Evolutionary conservation across 2,329 filamentous ascomycete species (phyloP).

Genomic region (Xylariaceae sp.): DNA sequence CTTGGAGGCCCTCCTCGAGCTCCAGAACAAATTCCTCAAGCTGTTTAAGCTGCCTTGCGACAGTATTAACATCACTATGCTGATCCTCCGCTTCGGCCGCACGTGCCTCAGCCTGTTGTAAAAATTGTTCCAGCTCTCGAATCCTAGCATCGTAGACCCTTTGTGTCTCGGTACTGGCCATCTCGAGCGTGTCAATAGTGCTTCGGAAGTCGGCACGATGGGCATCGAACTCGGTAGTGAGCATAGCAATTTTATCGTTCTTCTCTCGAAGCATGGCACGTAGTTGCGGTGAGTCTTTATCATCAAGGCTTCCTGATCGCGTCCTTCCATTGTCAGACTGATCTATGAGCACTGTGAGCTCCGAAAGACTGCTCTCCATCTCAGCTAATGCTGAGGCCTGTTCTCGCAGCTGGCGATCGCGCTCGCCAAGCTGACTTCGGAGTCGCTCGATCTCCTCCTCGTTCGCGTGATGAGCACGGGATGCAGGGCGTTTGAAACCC

Average conservation of each 20-base stretch:
- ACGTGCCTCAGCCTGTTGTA: conserved; percentile 29
- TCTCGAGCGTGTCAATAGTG: conserved; percentile 92
- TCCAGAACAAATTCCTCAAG: conserved; percentile 95
- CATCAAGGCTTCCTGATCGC: conserved; percentile 50
- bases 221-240: conserved; percentile 91
- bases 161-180: conserved; percentile 93
- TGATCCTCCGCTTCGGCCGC: conserved; percentile 71
- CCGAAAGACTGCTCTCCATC: conserved; percentile 62
- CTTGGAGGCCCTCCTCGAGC: conserved; percentile 92
- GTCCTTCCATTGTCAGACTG: conserved; percentile 41
- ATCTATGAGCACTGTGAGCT: conserved; percentile 62
- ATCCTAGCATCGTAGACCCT: conserved; percentile 94
- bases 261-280: conserved; percentile 84
- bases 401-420: conserved; percentile 82
- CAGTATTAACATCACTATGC: conserved; percentile 84
- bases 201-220: conserved; percentile 94
- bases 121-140: conserved; percentile 76
- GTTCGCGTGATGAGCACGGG: conserved; percentile 43
- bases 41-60: conserved; percentile 88
- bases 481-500: conserved; percentile 48
- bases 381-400: conserved; percentile 78
- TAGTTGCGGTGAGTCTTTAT: conserved; percentile 71
- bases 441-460: conserved; percentile 73
- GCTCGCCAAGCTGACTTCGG: conserved; percentile 70
- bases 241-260: conserved; percentile 91